Evolutionary conservation across 2,329 filamentous ascomycete species (phyloP), one percentile per base, ranked within the genome.

Genomic region (Calonectria hawksworthii): DNA sequence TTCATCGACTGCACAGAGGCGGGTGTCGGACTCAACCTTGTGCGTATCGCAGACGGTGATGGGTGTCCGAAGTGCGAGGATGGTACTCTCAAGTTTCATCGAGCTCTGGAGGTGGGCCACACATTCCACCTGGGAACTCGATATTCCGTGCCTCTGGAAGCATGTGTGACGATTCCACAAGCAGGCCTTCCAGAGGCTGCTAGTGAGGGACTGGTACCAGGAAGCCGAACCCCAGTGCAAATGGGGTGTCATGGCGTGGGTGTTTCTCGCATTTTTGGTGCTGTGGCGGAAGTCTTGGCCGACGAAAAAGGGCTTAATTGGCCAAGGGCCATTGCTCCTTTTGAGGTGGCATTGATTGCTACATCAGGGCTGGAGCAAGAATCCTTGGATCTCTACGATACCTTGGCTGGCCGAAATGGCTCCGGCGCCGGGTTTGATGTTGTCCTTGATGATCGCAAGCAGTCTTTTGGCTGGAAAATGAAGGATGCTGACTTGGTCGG

Each of bases 211-310:
- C 34, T 80, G 5, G 30, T 61, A 8, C 80, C 82, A 26, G 79
- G 79, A 14, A 78, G 77, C 34, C 79, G 75, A 4, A 88, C 92
- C 0, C 88, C 92, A 0, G 90, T 98, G 81, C 92, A 98, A 77
- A 99, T 99, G 97, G 97, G 97, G 70, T 99, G 97, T 83, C 95
- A 98, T 82, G 97, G 97, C 0, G 98, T 99, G 75, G 97, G 97
- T 2, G 92, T 99, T 23, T 98, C 96, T 7, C 93, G 97, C 56
- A 93, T 99, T 80, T 93, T 99, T 75, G 96, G 94, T 11, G 95
- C 97, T 1, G 92, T 97, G 0, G 96, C 96, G 1, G 93, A 96
- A 76, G 90, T 93, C 50, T 88, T 95, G 13, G 89, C 92, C 0
- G 95, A 98, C 78, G 82, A 89, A 3, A 90, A 87, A 81, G 97